These are phyloP conservation scores for Henckelia pumila DNA, from an alignment of 257 asterid genomes.

Conservation along the genomic window DNA sequence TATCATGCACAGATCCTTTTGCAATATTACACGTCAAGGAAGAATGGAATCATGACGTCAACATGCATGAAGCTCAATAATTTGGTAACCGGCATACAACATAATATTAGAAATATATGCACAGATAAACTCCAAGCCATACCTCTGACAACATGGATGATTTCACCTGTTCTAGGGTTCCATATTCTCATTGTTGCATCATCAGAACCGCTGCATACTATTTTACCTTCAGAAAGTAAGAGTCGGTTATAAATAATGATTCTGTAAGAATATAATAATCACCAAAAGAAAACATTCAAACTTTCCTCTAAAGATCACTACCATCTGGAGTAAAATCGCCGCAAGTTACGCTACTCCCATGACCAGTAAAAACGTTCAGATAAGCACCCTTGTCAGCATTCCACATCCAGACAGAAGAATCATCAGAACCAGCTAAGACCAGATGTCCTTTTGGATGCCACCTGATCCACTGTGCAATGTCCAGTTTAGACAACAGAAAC, in stretches of 20 bases:
- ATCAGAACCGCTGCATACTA: conserved; percentile 81
- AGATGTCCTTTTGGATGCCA: conserved; percentile 94
- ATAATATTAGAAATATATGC: not conserved
- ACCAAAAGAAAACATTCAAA: conserved; percentile 4
- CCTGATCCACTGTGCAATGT: conserved; percentile 76
- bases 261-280: conserved; percentile 13
- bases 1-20: not conserved
- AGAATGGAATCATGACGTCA: conserved; percentile 2
- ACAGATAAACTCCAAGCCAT: conserved; percentile 14
- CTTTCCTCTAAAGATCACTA: conserved; percentile 28
- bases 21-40: not conserved
- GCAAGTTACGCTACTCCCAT: conserved; percentile 51
- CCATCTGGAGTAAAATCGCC: conserved; percentile 98
- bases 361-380: conserved; percentile 52
- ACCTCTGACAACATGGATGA: conserved; percentile 72
- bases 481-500: conserved; percentile 28
- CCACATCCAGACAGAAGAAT: conserved; percentile 86
- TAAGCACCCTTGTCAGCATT: conserved; percentile 66
- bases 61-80: too few relatives aligned
- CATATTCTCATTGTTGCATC: conserved; percentile 92
- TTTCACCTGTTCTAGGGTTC: conserved; percentile 54
- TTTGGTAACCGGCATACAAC: too few relatives aligned
- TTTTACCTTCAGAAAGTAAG: conserved; percentile 50
- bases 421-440: conserved; percentile 94
- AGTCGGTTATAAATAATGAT: conserved; percentile 8